Base-by-base conservation (phyloP, 2,329 filamentous ascomycete genomes). In the Botrytis cinerea region DNA sequence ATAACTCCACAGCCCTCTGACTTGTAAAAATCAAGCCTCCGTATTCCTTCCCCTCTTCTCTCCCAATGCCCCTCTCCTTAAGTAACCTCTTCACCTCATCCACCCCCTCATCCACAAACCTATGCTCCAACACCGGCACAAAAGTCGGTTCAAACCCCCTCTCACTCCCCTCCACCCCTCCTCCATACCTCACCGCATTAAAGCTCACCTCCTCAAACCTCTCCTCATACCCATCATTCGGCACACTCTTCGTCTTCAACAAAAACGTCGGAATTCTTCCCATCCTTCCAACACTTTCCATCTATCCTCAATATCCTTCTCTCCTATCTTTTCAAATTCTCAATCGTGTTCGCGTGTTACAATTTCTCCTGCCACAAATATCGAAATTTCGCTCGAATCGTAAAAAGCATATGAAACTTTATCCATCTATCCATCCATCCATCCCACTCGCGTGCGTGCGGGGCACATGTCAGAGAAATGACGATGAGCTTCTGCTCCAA, bases 11-110 rank as follows among this genome's bases (percentile, higher is more conserved):
- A 1, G 93, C 92, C 67, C 93, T 87, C 81, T 96, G 93, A 12
- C 92, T 95, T 2, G 93, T 96, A 80, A 96, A 95, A 68, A 96
- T 90, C 73, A 95, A 83, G n/a, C 92, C 93, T 8, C 92, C 92
- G 79, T 93, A 95, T 22, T 83, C 78, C 59, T 81, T 81, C 3
- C 80, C 82, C 0, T 78, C 59, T 0, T 69, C 70, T 2, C 70
- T 78, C 63, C 84, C 83, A 74, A 91, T 86, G 25, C 79, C 76
- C 38, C 80, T 82, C 1, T 79, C 76, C 16, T 78, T 79, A 16
- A 95, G 85, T 25, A 90, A 80, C 4, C 81, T 79, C 45, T 84
- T 84, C 35, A 94, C 82, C 61, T 83, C 82, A 43, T 82, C 80
- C 77, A 93, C 82, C 1, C 90, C 89, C 38, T 86, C 83, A 45